Base-by-base conservation (phyloP, 2,329 filamentous ascomycete genomes). In the Cercospora canescens region DNA sequence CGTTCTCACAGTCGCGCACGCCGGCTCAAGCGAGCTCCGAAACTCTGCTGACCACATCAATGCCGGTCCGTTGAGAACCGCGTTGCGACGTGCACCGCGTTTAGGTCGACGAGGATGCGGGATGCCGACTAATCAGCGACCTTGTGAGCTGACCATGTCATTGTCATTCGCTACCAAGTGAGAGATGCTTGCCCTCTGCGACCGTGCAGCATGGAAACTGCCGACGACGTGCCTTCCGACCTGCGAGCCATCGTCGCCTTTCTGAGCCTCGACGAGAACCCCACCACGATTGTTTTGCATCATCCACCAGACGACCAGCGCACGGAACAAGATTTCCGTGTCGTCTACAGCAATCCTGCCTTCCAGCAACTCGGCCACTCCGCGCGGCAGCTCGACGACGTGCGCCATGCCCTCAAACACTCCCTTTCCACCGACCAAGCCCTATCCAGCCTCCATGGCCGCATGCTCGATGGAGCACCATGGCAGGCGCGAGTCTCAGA, bases 191-290 rank as follows among this genome's bases (percentile, higher is more conserved):
- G 18, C 39, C 39, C 24, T 21, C 24, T 14, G 50, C 50, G 24
- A 54, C 24, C 5, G 24, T 30, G 52, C 32, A 56, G 52, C 52
- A 56, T 56, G 52, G 52, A 34, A 16, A 35, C 52, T 14, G 52
- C 28, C 16, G 30, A 35, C 28, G 18, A 56, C 7, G 52, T 73
- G 18, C 72, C 72, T 9, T 6, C 45, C n/a, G 69, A 73, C 62
- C 41, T 74, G 37, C 67, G 63, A 56, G 54, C 66, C 6, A 60
- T 74, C 45, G 64, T 62, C 7, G 65, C 65, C 21, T 74, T 70
- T 60, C 65, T 74, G n/a, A 67, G 69, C 24, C 56, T 63, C 18
- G 73, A 74, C 37, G 50, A 63, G 5, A 48, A 60, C 57, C 69
- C 73, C 2, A 66, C 69, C 30, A 63, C 67, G 18, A 67, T 74